Evolutionary conservation across 257 asterid genomes (phyloP).

Genomic region (Asclepias syriaca): DNA sequence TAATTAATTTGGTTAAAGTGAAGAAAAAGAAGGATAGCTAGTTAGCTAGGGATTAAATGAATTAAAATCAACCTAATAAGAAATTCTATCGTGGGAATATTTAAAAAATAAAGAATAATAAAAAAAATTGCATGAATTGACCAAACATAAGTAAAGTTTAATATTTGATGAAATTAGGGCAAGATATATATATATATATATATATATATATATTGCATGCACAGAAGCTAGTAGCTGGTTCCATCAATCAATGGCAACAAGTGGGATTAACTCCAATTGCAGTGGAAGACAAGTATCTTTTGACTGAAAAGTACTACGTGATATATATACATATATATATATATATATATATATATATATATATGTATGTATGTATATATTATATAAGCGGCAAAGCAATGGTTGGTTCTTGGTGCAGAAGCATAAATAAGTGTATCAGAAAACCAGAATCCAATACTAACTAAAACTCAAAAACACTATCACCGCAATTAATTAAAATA

Average conservation of each 20-base stretch:
- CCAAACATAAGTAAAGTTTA: background rate
- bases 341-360: too few species aligned
- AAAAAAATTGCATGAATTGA: background rate
- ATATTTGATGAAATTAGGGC: background rate
- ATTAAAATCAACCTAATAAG: too few species aligned
- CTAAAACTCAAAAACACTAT: too few species aligned
- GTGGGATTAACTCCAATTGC: background rate
- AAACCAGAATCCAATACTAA: background rate
- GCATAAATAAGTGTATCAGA: background rate
- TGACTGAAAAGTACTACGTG: background rate
- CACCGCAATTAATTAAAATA: too few species aligned
- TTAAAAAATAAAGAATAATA: background rate
- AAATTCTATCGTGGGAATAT: background rate
- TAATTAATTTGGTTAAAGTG: too few species aligned
- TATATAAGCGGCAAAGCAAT: background rate
- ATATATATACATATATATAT: too few species aligned
- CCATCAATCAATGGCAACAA: background rate
- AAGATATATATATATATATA: too few species aligned
- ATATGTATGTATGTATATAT: too few species aligned
- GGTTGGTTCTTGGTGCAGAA: background rate
- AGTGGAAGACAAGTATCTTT: conserved; percentile 11
- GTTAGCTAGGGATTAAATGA: too few species aligned
- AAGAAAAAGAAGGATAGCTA: too few species aligned
- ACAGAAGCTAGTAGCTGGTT: conserved; percentile 5
- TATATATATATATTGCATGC: background rate